phyloP scores from a whole-genome alignment of 768 basidiomycete species.

The Naganishia antarctica region DNA sequence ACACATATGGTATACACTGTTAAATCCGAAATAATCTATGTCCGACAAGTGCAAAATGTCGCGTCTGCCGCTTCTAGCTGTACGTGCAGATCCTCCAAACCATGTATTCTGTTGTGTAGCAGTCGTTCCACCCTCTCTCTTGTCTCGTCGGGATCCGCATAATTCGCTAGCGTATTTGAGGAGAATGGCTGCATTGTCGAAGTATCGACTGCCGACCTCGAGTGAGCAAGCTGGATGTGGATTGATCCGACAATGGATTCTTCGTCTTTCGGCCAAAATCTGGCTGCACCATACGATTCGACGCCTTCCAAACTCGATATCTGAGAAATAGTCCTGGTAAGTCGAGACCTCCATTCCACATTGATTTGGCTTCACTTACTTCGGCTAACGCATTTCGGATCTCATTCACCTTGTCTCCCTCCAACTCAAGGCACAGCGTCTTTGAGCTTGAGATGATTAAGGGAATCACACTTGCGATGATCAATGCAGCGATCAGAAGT shows the following conservation, averaged over 20 bases:
- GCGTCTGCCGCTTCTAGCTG: constrained; percentile 61
- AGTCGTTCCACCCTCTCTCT: constrained; percentile 69
- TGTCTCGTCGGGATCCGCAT: constrained; percentile 65
- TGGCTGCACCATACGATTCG: constrained; percentile 68
- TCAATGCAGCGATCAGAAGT: constrained; percentile 88
- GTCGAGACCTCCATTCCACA: no score
- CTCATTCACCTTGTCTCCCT: constrained; percentile 51
- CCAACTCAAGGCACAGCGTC: constrained; percentile 79
- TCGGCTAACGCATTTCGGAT: constrained; percentile 51
- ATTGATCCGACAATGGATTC: constrained; percentile 81
- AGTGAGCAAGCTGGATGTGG: constrained; percentile 75
- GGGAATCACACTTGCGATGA: constrained; percentile 91
- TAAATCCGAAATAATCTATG: not conserved
- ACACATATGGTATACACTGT: not conserved
- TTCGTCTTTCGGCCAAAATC: constrained; percentile 96
- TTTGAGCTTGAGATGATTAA: constrained; percentile 89
- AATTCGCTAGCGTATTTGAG: constrained; percentile 54
- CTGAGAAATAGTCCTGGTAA: constrained; percentile 50
- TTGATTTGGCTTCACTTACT: constrained; percentile 35
- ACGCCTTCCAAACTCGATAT: constrained; percentile 71
- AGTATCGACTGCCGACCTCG: constrained; percentile 59
- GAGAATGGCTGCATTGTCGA: constrained; percentile 48
- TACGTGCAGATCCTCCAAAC: constrained; percentile 82
- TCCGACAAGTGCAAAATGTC: constrained; percentile 9
- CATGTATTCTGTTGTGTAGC: constrained; percentile 67